Conservation (phyloP, 179 eudicot genomes). For the Beta lomatogona region DNA sequence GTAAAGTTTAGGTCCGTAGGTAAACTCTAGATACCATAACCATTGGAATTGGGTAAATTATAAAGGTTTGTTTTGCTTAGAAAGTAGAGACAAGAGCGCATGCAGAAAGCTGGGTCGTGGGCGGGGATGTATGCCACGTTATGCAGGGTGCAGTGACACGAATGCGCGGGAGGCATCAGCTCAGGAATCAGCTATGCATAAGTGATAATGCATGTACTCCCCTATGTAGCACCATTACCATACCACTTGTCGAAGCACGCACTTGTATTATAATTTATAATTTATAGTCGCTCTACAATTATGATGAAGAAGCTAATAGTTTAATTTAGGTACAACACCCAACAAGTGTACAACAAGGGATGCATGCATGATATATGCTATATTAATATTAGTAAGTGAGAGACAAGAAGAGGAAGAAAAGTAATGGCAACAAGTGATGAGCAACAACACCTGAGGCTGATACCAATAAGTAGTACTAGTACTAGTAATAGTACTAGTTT, state of each 20-base stretch:
- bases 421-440: not conserved
- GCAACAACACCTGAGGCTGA: not conserved
- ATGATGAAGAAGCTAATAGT: not conserved
- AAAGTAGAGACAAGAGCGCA: not conserved
- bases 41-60: no score
- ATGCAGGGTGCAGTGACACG: not conserved
- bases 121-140: not conserved
- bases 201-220: no score
- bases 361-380: not conserved
- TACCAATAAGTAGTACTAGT: not conserved
- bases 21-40: no score
- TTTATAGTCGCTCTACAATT: not conserved
- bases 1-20: no score
- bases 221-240: not conserved
- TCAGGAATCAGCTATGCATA: not conserved
- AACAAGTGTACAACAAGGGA: not conserved
- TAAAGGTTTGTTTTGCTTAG: no score
- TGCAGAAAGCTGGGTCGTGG: not conserved
- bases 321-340: no score
- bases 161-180: slow-evolving; percentile 1
- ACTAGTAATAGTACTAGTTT: no score
- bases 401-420: not conserved
- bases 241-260: not conserved
- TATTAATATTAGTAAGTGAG: not conserved
- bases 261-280: no score